A percentile compares a stretch with the other conserved stretches of the same genome.
phyloP scores from a whole-genome alignment of 768 basidiomycete genomes.

The Lactarius indigo region DNA sequence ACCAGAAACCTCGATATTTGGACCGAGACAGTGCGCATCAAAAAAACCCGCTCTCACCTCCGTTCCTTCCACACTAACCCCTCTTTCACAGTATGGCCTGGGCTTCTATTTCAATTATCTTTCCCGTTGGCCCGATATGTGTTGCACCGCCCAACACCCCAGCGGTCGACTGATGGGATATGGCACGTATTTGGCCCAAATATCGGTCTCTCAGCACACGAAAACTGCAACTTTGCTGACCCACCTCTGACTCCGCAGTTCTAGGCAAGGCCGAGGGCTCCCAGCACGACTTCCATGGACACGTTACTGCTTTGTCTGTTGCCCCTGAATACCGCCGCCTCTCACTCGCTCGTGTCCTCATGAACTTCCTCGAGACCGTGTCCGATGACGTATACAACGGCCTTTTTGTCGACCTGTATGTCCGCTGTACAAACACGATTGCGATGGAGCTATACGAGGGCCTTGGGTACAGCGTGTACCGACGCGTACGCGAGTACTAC shows the following conservation, averaged over 20 bases:
- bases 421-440: slow-evolving; percentile 78
- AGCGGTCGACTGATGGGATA: slow-evolving; percentile 90
- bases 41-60: neutral
- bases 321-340: slow-evolving; percentile 91
- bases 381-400: slow-evolving; percentile 78
- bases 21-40: slow-evolving; percentile 81
- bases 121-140: slow-evolving; percentile 88
- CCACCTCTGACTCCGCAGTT: slow-evolving; percentile 46
- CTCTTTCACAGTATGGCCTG: slow-evolving; percentile 66
- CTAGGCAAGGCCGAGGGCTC: slow-evolving; percentile 90
- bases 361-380: slow-evolving; percentile 79
- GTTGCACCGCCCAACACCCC: slow-evolving; percentile 77
- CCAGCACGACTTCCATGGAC: slow-evolving; percentile 80
- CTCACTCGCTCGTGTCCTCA: slow-evolving; percentile 82
- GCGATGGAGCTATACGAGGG: slow-evolving; percentile 92
- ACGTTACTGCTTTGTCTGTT: slow-evolving; percentile 93
- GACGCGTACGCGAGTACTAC: slow-evolving; percentile 89
- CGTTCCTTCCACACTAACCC: too few relatives aligned
- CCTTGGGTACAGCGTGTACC: slow-evolving; percentile 89
- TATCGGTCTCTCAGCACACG: neutral
- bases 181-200: slow-evolving; percentile 46
- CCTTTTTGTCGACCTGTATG: slow-evolving; percentile 94
- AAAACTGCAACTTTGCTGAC: neutral
- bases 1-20: slow-evolving; percentile 88
- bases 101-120: slow-evolving; percentile 88